Base-by-base conservation (phyloP, 1,139 yeast species). In the Casaregolazyma lundiana region DNA sequence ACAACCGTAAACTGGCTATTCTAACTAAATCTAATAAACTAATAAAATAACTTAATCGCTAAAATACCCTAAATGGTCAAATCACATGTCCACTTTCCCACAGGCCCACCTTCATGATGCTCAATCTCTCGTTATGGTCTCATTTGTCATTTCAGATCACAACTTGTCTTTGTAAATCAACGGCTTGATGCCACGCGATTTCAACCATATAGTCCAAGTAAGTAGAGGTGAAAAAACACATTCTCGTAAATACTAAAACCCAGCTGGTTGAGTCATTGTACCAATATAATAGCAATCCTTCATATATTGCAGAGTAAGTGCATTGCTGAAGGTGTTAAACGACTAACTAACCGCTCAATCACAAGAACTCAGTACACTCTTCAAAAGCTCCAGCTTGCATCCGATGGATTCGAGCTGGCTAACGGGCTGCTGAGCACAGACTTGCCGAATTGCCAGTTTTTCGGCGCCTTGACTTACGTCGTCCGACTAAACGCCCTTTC, bases 401-500 rank as follows among this genome's bases (percentile, higher is more conserved):
- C 66, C 1, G 61, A 69, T 45, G 85, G 82, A 2, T 73, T 75
- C 66, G 60, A 64, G 18, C 60, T 80, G 36, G 86, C 81, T 0
- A 58, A 63, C 17, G 49, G 58, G 38, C 65, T 80, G 38, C 65
- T 80, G 45, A 60, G 62, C 34, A 50, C 63, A 20, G 44, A 50
- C n/a, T 60, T 67, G 15, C 67, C 76, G 2, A 64, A 66, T 35
- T 76, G 81, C 53, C 76, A 73, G 54, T 80, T 77, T 56, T 77
- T 81, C 54, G 86, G 86, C 0, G 86, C 85, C 0, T 64, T 80
- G 47, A 80, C 86, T 0, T 73, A 71, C 43, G 70, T 80, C 0
- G 75, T 76, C 36, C 72, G 78, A 45, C 67, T 76, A 48, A 72
- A 70, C 37, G 58, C 57, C 19, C 50, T 59, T 44, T 46, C 54